Conservation (phyloP, 257 asterid genomes). For the Striga asiatica region DNA sequence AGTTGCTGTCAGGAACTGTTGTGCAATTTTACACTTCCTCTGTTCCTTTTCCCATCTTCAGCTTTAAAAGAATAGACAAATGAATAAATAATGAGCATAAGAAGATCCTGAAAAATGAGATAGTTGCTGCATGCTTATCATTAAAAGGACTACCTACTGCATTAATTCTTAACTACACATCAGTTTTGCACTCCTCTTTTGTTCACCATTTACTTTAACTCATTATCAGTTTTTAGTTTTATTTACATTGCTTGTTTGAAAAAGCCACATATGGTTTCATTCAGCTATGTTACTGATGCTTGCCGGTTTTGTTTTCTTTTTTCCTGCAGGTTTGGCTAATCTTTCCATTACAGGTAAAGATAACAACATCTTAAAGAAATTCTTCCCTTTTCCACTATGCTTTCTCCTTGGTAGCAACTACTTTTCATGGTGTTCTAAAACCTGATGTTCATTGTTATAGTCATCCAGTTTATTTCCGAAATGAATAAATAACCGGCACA, state of each 20-base stretch:
- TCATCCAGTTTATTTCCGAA: neutral
- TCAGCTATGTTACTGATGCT: conserved; percentile 16
- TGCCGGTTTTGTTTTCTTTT: conserved; percentile 10
- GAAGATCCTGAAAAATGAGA: neutral
- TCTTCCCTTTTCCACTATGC: neutral
- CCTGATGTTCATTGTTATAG: neutral
- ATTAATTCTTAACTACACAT: neutral
- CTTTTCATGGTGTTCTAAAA: neutral
- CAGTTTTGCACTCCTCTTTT: neutral
- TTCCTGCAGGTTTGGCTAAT: conserved; percentile 74
- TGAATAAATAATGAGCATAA: neutral
- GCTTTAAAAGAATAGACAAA: neutral
- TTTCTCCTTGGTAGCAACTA: neutral
- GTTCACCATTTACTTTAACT: neutral
- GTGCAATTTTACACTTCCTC: neutral
- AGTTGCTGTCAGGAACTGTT: neutral
- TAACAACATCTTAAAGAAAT: conserved; percentile 1
- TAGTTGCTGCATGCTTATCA: neutral
- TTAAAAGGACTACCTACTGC: neutral
- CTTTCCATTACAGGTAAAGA: conserved; percentile 64
- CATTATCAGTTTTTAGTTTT: neutral
- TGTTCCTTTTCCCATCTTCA: neutral
- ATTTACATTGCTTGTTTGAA: neutral
- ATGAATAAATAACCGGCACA: neutral
- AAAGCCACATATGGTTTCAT: neutral